A percentile compares a stretch with the other conserved stretches of the same genome.
Evolutionary conservation across 2,329 filamentous ascomycete species (phyloP).

Genomic region (Hymenoscyphus repandus): DNA sequence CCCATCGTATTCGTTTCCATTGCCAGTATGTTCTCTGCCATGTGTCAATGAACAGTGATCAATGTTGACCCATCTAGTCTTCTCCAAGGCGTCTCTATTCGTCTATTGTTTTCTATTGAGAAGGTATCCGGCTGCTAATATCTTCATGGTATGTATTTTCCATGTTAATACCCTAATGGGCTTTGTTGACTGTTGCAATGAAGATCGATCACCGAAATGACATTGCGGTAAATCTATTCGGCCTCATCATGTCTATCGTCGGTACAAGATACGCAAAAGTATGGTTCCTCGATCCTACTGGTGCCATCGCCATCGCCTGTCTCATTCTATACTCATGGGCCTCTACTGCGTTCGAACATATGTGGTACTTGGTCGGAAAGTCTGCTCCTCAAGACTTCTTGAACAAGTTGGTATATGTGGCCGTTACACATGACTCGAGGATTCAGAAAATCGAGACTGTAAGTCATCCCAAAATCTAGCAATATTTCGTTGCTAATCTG

Average conservation of each 20-base stretch:
- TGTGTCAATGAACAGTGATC: not conserved
- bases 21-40: conserved; percentile 39
- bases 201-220: conserved; percentile 46
- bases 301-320: conserved; percentile 70
- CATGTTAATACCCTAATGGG: not conserved
- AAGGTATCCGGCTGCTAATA: conserved; percentile 48
- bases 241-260: conserved; percentile 77
- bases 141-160: conserved; percentile 39
- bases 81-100: conserved; percentile 47
- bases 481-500: no score
- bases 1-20: conserved; percentile 51
- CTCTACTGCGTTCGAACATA: conserved; percentile 67
- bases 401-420: conserved; percentile 82
- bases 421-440: conserved; percentile 86
- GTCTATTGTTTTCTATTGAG: conserved; percentile 49
- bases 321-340: conserved; percentile 80
- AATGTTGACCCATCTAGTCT: conserved; percentile 32
- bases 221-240: conserved; percentile 86
- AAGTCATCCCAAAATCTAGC: not conserved
- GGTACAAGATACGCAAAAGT: conserved; percentile 59
- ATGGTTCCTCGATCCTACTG: conserved; percentile 81
- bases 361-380: conserved; percentile 76
- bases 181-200: not conserved
- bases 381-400: conserved; percentile 75
- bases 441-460: conserved; percentile 83